These are phyloP conservation scores for Fraxinus anomala DNA, from an alignment of 257 asterid genomes.

Conservation along the genomic window DNA sequence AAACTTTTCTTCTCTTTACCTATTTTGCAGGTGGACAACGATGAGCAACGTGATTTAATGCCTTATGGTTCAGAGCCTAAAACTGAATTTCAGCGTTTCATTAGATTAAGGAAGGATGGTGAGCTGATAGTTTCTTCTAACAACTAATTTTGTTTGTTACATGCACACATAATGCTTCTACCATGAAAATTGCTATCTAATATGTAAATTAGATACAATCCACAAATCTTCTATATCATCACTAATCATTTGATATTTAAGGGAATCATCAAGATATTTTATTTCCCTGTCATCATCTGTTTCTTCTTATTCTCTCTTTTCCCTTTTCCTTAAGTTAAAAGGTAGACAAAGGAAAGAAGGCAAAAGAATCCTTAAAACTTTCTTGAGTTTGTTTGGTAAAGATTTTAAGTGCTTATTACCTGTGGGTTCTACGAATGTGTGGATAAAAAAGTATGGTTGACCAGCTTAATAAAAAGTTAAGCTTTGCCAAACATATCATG, in stretches of 20 bases:
- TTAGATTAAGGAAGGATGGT: constrained; percentile 65
- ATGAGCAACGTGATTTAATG: constrained; percentile 60
- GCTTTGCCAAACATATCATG: no score
- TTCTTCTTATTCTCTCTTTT: not conserved
- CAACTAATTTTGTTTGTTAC: not conserved
- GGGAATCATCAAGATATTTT: not conserved
- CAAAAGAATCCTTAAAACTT: not conserved
- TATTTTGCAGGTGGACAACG: constrained; percentile 53
- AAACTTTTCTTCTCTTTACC: not conserved
- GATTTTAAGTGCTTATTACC: no score
- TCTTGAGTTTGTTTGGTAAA: no score
- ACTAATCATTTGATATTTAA: not conserved
- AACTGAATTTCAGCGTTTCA: constrained; percentile 61
- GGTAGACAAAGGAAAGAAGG: not conserved
- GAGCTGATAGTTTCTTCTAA: constrained; percentile 26
- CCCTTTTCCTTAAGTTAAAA: not conserved
- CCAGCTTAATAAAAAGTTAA: no score
- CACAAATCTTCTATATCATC: not conserved
- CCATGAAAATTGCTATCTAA: not conserved
- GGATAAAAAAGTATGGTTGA: no score
- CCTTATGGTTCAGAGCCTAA: constrained; percentile 43
- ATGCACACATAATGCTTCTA: not conserved
- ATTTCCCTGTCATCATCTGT: not conserved
- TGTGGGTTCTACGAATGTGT: no score
- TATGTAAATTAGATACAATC: not conserved